A percentile compares a stretch with the other conserved stretches of the same genome.
phyloP scores from a whole-genome alignment of 1,284 basidiomycete genomes.

The Irpex sp. region DNA sequence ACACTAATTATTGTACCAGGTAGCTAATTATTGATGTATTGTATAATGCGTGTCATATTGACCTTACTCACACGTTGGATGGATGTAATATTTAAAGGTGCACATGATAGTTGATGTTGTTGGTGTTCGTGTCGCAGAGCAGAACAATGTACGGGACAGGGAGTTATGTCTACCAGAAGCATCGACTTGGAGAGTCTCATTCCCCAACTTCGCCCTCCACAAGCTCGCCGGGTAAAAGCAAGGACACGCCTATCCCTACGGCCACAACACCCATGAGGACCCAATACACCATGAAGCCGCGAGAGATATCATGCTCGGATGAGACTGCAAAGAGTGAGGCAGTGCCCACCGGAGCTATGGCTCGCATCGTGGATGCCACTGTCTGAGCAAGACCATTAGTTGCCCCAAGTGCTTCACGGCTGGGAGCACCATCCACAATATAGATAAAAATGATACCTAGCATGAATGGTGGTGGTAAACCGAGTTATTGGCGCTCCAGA shows the following conservation, averaged over 20 bases:
- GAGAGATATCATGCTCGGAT: neutral
- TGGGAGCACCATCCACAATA: neutral
- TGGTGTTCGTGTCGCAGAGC: too few species aligned
- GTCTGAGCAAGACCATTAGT: neutral
- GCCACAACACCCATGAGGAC: neutral
- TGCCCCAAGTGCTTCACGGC: neutral
- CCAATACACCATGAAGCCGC: neutral
- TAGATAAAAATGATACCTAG: neutral
- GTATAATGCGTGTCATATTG: too few species aligned
- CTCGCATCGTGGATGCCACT: neutral
- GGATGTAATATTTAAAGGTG: too few species aligned
- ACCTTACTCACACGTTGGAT: too few species aligned
- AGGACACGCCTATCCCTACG: neutral
- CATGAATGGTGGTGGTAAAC: neutral
- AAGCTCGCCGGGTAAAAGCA: neutral
- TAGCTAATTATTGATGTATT: neutral
- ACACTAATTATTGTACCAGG: neutral
- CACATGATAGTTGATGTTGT: too few species aligned
- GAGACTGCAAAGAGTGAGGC: neutral
- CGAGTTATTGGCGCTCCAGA: neutral
- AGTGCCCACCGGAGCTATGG: neutral
- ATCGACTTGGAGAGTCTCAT: neutral
- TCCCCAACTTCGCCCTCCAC: neutral
- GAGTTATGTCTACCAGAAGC: too few species aligned
- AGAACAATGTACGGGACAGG: too few species aligned